Conservation (phyloP, 1,284 basidiomycete genomes). For the Cryptococcus jaspeensis region DNA sequence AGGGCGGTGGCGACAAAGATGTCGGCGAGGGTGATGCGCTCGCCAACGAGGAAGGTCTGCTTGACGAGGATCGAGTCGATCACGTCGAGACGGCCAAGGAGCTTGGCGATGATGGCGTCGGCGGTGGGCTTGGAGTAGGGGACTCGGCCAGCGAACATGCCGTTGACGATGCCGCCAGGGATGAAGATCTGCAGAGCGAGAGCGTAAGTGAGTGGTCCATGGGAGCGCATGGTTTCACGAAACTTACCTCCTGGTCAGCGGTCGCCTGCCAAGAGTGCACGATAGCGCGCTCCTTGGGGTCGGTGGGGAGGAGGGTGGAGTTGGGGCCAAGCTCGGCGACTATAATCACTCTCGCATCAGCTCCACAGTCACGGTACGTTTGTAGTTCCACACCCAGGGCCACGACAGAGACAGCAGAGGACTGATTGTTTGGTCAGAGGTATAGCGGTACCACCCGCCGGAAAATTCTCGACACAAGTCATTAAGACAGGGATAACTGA, state of each 20-base stretch:
- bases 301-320: slow-evolving; percentile 62
- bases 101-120: slow-evolving; percentile 34
- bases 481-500: slow-evolving; percentile 69
- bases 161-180: slow-evolving; percentile 48
- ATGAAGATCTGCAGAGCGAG: slow-evolving; percentile 34
- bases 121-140: slow-evolving; percentile 66
- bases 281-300: slow-evolving; percentile 60
- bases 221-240: neutral
- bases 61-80: slow-evolving; percentile 73
- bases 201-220: neutral
- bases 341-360: slow-evolving; percentile 43
- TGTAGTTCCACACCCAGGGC: neutral
- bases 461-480: slow-evolving; percentile 59
- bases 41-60: slow-evolving; percentile 87
- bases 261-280: slow-evolving; percentile 69
- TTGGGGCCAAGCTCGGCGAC: slow-evolving; percentile 72
- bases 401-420: slow-evolving; percentile 1
- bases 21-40: slow-evolving; percentile 93
- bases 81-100: slow-evolving; percentile 41
- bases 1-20: slow-evolving; percentile 66
- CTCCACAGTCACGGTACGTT: neutral
- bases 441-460: slow-evolving; percentile 56
- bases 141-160: slow-evolving; percentile 50
- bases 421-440: slow-evolving; percentile 41
- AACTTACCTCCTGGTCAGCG: slow-evolving; percentile 60